Base-by-base conservation (phyloP, 768 basidiomycete species). In the Pisolithus albus region DNA sequence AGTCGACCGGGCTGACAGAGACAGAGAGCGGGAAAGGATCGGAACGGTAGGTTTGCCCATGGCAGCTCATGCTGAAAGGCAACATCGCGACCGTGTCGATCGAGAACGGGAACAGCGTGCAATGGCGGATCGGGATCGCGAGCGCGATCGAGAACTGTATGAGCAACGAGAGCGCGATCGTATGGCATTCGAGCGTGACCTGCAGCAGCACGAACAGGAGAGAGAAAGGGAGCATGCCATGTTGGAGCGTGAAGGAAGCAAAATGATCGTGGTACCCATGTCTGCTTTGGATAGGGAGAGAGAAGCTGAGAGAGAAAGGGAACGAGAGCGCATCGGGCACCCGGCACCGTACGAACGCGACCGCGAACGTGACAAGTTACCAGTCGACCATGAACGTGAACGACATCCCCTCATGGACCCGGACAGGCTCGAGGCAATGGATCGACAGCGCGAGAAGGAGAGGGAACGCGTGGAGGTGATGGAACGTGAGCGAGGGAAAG, bases 381-480 rank as follows among this genome's bases (percentile, higher is more conserved):
- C 13, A n/a, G 11, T 30, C 18, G 45, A 46, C 45, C 64, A 62
- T 16, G 64, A 64, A 11, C 64, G 58, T 24, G 39, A 44, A 52
- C 3, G 42, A 34, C 36, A 40, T 57, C 32, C 32, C 16, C 19
- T 19, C 13, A 51, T 64, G 56, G 64, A 61, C 37, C 50, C 55
- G 7, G 54, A 61, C 19, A 54, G 53, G 6, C 57, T 51, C 21
- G 62, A 64, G 15, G 30, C 58, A 39, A 21, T 46, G n/a, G 65
- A 64, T 47, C 64, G 61, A 11, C 71, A 68, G 39, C 52, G 70
- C 36, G 68, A 71, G 18, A 59, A 60, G 13, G 72, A 68, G 52
- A 59, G 63, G 41, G 62, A 72, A n/a, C 51, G 64, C n/a, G 61
- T 65, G 42, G 55, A 62, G 34, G 60, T 58, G 42, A 53, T 53